Base-by-base conservation (phyloP, 2,329 filamentous ascomycete genomes). In the Zalaria obscura region DNA sequence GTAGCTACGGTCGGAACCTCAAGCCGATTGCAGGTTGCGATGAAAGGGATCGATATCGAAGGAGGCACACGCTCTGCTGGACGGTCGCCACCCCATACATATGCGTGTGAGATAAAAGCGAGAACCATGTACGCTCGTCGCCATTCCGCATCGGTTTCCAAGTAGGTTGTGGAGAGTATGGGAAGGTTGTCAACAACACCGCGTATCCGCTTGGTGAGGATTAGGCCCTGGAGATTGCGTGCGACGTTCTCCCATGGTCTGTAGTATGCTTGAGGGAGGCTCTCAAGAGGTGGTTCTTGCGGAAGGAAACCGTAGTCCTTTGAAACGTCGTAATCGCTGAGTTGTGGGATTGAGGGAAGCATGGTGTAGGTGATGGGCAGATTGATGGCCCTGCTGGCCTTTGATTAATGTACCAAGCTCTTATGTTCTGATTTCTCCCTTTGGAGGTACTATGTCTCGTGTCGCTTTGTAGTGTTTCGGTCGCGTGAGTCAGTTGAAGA, bases 1-100 rank as follows among this genome's bases (percentile, higher is more conserved):
- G 89, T 95, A 38, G 89, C 91, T 27, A 98, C 89, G 1, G 88
- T 84, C 5, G 85, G 88, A 26, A 98, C 70, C 55, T 96, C 84
- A 11, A 98, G 75, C 47, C 49, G 49, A 36, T 74, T 68, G 51
- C 84, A 89, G 37, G 93, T 73, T 48, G 79, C 66, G 40, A 93
- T 69, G 49, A 96, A 74, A 0, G 91, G 91, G 27, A 88, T 74
- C 4, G 89, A 85, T 48, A 98, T 76, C 44, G 85, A 70, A 26
- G 83, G 77, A 37, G 91, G 91, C 40, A 98, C 67, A 53, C 65
- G 67, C 66, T 78, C 82, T 46, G 72, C 69, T 2, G 87, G 82
- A 42, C 67, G 71, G 35, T 83, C 75, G 25, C 83, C 85, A 42
- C 86, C 85, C 89, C 89, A 96, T 18, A 95, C 78, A 60, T 94